phyloP scores from a whole-genome alignment of 2,329 filamentous ascomycete genomes.

The Aureobasidium sp. region DNA sequence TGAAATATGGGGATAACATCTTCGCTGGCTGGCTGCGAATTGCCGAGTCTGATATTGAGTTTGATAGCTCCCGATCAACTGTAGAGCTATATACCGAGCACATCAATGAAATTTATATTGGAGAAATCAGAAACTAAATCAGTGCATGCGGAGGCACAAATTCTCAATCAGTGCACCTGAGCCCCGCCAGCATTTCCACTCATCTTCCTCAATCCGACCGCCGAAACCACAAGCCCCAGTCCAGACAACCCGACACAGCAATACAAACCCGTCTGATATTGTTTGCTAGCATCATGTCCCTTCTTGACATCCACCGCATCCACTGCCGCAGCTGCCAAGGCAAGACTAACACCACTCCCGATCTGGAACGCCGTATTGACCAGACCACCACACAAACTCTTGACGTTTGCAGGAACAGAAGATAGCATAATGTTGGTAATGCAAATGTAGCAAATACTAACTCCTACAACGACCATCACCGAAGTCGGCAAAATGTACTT shows the following conservation, averaged over 20 bases:
- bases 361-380: constrained; percentile 41
- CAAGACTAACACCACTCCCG: constrained; percentile 35
- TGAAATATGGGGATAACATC: not conserved
- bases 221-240: constrained; percentile 27
- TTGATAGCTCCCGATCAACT: not conserved
- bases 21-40: not conserved
- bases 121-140: too few relatives aligned
- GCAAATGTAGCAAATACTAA: constrained; percentile 37
- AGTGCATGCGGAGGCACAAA: not conserved
- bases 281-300: constrained; percentile 27
- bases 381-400: constrained; percentile 37
- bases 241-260: constrained; percentile 37
- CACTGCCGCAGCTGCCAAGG: constrained; percentile 34
- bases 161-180: not conserved
- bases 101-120: not conserved
- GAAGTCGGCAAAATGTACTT: constrained; percentile 35
- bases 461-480: constrained; percentile 34
- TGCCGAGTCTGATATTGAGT: not conserved
- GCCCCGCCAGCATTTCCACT: not conserved
- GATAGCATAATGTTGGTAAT: constrained; percentile 37
- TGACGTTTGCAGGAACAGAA: constrained; percentile 36
- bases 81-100: not conserved
- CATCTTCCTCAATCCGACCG: not conserved
- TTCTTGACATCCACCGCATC: constrained; percentile 34
- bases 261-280: constrained; percentile 38